phyloP scores from a whole-genome alignment of 2,329 filamentous ascomycete species.

The Penicillium corylophilum region DNA sequence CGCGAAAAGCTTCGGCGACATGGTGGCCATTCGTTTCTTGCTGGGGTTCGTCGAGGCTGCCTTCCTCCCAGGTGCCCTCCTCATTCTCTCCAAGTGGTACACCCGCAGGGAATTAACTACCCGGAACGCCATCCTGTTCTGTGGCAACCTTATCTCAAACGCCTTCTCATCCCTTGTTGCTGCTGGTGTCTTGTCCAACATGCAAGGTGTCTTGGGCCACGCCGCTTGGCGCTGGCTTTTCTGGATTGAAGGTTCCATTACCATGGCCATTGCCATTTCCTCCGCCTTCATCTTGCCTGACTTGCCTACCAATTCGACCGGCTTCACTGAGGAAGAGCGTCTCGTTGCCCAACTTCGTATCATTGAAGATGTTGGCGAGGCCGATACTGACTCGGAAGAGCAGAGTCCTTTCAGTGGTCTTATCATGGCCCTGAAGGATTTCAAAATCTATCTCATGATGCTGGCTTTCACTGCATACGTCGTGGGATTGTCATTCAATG shows the following conservation, averaged over 20 bases:
- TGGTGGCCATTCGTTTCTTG: constrained; percentile 40
- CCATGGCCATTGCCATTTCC: constrained; percentile 38
- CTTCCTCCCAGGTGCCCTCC: constrained; percentile 39
- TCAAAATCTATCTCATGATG: constrained; percentile 65
- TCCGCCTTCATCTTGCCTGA: constrained; percentile 49
- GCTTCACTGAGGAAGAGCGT: constrained; percentile 45
- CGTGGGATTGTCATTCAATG: constrained; percentile 58
- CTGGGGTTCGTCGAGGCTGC: constrained; percentile 42
- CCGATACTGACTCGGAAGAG: constrained; percentile 53
- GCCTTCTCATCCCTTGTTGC: constrained; percentile 48
- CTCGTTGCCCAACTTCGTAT: constrained; percentile 55
- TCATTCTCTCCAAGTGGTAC: constrained; percentile 50
- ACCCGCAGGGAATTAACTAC: constrained; percentile 46
- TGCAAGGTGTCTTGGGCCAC: constrained; percentile 42
- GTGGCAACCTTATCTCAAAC: constrained; percentile 48
- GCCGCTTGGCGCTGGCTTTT: constrained; percentile 51
- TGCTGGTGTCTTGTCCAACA: constrained; percentile 44
- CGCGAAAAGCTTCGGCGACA: constrained; percentile 35
- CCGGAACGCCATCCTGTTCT: constrained; percentile 49
- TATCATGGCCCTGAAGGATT: constrained; percentile 59
- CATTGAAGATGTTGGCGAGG: constrained; percentile 59
- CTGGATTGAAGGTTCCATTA: constrained; percentile 57
- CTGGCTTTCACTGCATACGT: constrained; percentile 62
- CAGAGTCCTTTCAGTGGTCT: constrained; percentile 53
- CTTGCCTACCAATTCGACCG: constrained; percentile 55